These are phyloP conservation scores for Fraxinus ornus DNA, from an alignment of 305 asterid genomes.

Conservation along the genomic window DNA sequence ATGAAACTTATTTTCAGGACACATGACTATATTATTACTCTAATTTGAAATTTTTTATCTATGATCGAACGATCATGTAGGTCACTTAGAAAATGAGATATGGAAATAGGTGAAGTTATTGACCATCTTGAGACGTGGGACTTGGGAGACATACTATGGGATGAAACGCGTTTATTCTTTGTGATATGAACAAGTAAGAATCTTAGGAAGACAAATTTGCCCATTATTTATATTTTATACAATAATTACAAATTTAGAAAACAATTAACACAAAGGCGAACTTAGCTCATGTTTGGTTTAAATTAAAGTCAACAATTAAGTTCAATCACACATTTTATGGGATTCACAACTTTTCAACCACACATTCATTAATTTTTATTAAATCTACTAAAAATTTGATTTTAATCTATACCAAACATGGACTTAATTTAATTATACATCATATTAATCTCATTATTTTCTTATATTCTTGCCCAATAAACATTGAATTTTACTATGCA, in stretches of 20 bases:
- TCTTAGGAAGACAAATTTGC: neutral
- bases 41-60: neutral
- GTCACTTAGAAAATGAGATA: neutral
- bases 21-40: neutral
- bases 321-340: neutral
- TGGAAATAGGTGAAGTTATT: neutral
- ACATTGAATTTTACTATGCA: neutral
- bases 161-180: neutral
- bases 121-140: neutral
- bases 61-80: neutral
- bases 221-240: neutral
- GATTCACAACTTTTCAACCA: too few relatives aligned
- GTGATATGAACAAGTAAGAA: neutral
- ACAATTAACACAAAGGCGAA: neutral
- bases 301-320: neutral
- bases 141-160: neutral
- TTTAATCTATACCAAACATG: too few relatives aligned
- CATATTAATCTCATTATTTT: neutral
- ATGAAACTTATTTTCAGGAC: neutral
- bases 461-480: neutral
- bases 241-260: neutral
- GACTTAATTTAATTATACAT: neutral
- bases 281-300: too few relatives aligned
- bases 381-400: too few relatives aligned
- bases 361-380: too few relatives aligned